Conservation (phyloP, 176 grass and related monocot species). For the Oryza rufipogon region DNA sequence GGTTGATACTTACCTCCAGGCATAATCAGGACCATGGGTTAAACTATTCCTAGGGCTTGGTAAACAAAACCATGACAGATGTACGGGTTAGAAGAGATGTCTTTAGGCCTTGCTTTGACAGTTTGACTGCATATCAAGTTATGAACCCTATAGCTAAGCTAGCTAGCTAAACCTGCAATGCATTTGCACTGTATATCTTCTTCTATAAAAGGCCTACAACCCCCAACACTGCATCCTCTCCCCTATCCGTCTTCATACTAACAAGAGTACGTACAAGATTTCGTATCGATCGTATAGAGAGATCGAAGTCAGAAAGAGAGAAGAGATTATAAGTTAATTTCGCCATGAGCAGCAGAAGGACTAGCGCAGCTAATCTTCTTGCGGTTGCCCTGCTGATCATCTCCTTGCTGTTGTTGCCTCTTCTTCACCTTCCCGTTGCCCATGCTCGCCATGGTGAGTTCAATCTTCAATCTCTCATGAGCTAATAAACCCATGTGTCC, state of each 20-base stretch:
- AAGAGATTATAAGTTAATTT: neutral
- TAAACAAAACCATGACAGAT: conserved; percentile 35
- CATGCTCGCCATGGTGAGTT: conserved; percentile 50
- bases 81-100: conserved; percentile 52
- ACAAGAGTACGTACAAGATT: neutral
- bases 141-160: neutral
- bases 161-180: neutral
- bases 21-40: conserved; percentile 31
- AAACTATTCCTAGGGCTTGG: conserved; percentile 52
- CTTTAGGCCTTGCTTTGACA: conserved; percentile 50
- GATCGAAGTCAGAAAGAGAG: neutral
- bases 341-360: conserved; percentile 25
- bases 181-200: neutral
- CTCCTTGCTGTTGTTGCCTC: conserved; percentile 17
- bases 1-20: conserved; percentile 21
- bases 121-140: conserved; percentile 5
- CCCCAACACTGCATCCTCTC: neutral
- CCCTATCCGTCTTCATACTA: neutral
- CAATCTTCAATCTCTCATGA: neutral
- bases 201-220: conserved; percentile 40
- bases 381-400: conserved; percentile 13
- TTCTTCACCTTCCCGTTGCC: conserved; percentile 10
- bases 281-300: neutral
- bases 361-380: neutral
- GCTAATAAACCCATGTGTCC: neutral